Percentiles rank a stretch among this genome's conserved stretches.
phyloP scores from a whole-genome alignment of 2,329 filamentous ascomycete genomes.

The Stemphylium lycopersici region DNA sequence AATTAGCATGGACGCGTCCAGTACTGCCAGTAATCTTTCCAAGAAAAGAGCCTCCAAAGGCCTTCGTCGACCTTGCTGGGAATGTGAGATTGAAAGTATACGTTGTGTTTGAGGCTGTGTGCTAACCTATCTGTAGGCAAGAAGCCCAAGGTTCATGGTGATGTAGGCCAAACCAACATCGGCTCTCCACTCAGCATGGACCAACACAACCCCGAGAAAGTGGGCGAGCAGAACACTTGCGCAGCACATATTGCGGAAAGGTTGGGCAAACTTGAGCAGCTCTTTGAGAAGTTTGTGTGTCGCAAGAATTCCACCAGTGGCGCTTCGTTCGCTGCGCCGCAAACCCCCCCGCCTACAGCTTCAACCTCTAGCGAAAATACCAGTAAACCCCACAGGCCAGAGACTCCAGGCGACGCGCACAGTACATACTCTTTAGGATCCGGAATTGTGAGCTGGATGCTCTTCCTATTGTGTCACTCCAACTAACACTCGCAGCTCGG shows the following conservation, averaged over 20 bases:
- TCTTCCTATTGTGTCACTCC: not conserved
- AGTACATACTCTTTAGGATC: constrained; percentile 39
- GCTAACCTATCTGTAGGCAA: constrained; percentile 39
- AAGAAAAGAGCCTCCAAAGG: constrained; percentile 38
- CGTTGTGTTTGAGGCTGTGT: not conserved
- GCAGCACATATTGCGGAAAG: constrained; percentile 41
- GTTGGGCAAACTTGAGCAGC: constrained; percentile 42
- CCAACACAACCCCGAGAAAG: constrained; percentile 19
- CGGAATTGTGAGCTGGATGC: constrained; percentile 35
- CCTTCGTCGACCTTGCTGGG: constrained; percentile 41
- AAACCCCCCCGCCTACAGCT: constrained; percentile 28
- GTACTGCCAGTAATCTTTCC: constrained; percentile 19
- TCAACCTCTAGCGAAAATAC: constrained; percentile 28
- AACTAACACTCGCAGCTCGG: constrained; percentile 33
- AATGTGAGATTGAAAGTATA: constrained; percentile 36
- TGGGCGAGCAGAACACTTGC: constrained; percentile 30
- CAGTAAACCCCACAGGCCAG: constrained; percentile 25
- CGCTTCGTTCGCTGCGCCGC: constrained; percentile 14
- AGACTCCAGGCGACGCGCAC: constrained; percentile 30
- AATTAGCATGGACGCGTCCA: constrained; percentile 28
- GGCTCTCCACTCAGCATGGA: constrained; percentile 20
- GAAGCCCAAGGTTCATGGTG: constrained; percentile 31
- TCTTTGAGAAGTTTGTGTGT: constrained; percentile 46
- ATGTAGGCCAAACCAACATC: constrained; percentile 20
- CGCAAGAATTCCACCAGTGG: constrained; percentile 30